Evolutionary conservation across 1,284 basidiomycete species (phyloP).

Genomic region (Cutaneotrichosporon curvatum): DNA sequence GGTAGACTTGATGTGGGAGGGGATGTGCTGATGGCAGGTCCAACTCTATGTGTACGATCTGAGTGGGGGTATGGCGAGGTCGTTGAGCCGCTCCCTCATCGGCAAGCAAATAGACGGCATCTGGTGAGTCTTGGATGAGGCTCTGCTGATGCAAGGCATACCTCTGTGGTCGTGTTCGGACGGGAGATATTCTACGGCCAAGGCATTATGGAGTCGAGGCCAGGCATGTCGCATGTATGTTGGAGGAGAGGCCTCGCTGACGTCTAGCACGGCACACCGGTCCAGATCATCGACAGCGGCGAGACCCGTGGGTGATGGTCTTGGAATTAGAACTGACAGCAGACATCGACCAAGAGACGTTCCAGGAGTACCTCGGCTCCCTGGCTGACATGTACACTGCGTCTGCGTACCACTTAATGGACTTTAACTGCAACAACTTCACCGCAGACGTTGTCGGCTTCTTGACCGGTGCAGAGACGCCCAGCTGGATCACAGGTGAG

Average conservation of each 20-base stretch:
- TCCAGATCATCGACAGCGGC: conserved; percentile 71
- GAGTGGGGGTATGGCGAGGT: conserved; percentile 70
- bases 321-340: background rate
- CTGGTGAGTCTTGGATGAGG: conserved; percentile 53
- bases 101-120: conserved; percentile 82
- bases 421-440: conserved; percentile 69
- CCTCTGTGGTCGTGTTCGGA: conserved; percentile 75
- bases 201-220: conserved; percentile 61
- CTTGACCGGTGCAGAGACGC: conserved; percentile 69
- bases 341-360: conserved; percentile 71
- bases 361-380: conserved; percentile 68
- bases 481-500: conserved; percentile 59
- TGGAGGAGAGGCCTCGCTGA: conserved; percentile 3
- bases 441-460: conserved; percentile 80
- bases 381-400: conserved; percentile 74
- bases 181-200: conserved; percentile 84
- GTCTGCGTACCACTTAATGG: conserved; percentile 87
- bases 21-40: conserved; percentile 45
- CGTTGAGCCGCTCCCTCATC: conserved; percentile 66
- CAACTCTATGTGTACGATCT: conserved; percentile 86
- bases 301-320: conserved; percentile 51
- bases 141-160: conserved; percentile 50
- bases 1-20: too few species aligned
- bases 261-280: conserved; percentile 66
- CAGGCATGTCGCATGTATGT: conserved; percentile 62